A percentile compares a stretch with the other conserved stretches of the same genome.
Conservation (phyloP, 2,329 filamentous ascomycete species). For the Botrytis squamosa region DNA sequence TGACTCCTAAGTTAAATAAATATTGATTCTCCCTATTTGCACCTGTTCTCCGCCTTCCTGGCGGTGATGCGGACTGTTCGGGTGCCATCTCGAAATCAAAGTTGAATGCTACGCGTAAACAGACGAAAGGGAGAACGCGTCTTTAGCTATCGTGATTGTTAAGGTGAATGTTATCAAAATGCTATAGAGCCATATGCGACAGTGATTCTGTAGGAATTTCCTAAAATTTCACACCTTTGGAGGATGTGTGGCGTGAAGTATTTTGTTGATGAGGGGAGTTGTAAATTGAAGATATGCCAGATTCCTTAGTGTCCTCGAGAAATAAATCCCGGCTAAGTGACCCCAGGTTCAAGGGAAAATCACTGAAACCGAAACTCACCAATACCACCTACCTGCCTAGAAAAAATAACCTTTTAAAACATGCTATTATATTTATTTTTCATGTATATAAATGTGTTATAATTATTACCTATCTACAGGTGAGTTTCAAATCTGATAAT, state of each 20-base stretch:
- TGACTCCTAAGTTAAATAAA: constrained; percentile 50
- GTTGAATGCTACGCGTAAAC: constrained; percentile 9
- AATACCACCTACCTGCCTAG: background rate
- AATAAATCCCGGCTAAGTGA: background rate
- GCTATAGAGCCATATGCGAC: background rate
- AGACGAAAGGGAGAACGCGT: background rate
- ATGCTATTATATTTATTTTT: background rate
- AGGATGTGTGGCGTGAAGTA: constrained; percentile 4
- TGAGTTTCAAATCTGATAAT: background rate
- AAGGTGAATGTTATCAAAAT: background rate
- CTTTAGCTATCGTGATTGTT: background rate
- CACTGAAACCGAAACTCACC: background rate
- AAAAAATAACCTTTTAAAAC: background rate
- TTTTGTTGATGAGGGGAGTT: background rate
- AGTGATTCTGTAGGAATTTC: background rate
- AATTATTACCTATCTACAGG: background rate
- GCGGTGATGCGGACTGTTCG: constrained; percentile 21
- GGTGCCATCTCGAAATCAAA: constrained; percentile 17
- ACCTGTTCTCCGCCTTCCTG: constrained; percentile 34
- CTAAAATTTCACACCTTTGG: background rate
- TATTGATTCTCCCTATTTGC: constrained; percentile 44
- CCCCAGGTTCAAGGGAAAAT: background rate
- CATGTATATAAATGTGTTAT: background rate
- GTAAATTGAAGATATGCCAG: background rate
- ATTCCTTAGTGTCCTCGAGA: background rate